Base-by-base conservation (phyloP, 345 rosid genomes). In the Garcia nutans region DNA sequence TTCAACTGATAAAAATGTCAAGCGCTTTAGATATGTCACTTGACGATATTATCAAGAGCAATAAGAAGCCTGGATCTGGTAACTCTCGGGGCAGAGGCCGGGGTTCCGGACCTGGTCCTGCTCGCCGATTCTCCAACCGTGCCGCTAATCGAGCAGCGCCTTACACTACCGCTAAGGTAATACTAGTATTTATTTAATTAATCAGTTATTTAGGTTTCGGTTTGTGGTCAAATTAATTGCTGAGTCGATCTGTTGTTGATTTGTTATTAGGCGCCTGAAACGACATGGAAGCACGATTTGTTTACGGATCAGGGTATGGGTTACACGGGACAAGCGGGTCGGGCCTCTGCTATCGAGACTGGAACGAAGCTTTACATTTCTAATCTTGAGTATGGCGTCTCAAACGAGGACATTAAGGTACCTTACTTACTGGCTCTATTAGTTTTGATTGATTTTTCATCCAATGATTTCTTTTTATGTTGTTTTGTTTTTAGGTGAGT, bases 331-430 rank as follows among this genome's bases (percentile, higher is more conserved):
- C 91, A 87, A 74, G 82, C 84, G 1, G 93, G 82, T 70, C 89
- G 93, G 58, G 80, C 88, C 28, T 78, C 93, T 1, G 88, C 87
- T 33, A 85, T 96, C 37, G 98, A 92, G 84, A 95, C 99, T 2
- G 99, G 99, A 59, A 92, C 98, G 45, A 96, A 96, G 92, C 97
- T 96, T 50, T 93, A 90, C 79, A 83, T 93, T 6, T 96, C 98
- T 2, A 95, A 95, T 85, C 79, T 96, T 73, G 96, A 96, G 24
- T 96, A 90, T 68, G 99, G 99, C 0, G 99, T 96, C 70, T 91
- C 97, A 45, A 93, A 93, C 81, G 98, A 96, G 76, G 99, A 96
- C 75, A 79, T 96, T 57, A 96, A 96, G 98, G 99, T 93, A 5
- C 3, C 41, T 73, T 12, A 24, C 41, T 73, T 12, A 24, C 57